Evolutionary conservation across 345 rosid genomes (phyloP), one percentile per base, ranked within the genome.

Genomic region (Ceriops decandra): DNA sequence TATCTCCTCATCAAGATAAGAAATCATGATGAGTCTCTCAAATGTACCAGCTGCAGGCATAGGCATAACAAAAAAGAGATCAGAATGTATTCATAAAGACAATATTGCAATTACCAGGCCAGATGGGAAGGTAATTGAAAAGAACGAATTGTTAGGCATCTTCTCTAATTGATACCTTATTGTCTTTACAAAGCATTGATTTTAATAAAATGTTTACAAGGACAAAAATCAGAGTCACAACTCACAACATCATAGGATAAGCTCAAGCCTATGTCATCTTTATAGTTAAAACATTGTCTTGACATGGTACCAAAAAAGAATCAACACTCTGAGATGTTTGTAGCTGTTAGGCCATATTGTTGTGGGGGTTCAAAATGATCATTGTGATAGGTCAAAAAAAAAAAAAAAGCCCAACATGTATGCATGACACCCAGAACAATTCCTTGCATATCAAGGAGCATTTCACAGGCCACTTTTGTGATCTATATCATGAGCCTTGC

Each of bases 1-100:
- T 66, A 73, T 89, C 85, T 93, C 98, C 57, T 88, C 97, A 56
- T 93, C 98, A 49, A 93, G 90, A 80, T 91, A 91, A 64, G 98
- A 88, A 72, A 93, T 91, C 96, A 91, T 86, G 82, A 93, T 91
- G 68, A 89, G 86, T 78, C 98, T 88, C 80, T 89, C 89, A 61
- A 85, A 91, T 38, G 89, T 75, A 63, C 97, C 93, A 77, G 85
- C 98, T 93, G 80, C 76, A 84, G 61, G 74, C 61, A 73, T 57
- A 84, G 61, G 74, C 61, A 73, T 57, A 68, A 51, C 60, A 13
- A 21, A 51, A 46, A 42, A 38, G 32, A 33, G 27, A 28, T 51
- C 33, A 60, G 60, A 7, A 65, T 52, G 60, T 35, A 49, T 51
- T 49, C 17, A 13, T 11, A 26, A 49, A 15, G 62, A 46, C 32